A percentile compares a stretch with the other conserved stretches of the same genome.
Conservation (phyloP, 345 rosid species). For the Camelina laxa region DNA sequence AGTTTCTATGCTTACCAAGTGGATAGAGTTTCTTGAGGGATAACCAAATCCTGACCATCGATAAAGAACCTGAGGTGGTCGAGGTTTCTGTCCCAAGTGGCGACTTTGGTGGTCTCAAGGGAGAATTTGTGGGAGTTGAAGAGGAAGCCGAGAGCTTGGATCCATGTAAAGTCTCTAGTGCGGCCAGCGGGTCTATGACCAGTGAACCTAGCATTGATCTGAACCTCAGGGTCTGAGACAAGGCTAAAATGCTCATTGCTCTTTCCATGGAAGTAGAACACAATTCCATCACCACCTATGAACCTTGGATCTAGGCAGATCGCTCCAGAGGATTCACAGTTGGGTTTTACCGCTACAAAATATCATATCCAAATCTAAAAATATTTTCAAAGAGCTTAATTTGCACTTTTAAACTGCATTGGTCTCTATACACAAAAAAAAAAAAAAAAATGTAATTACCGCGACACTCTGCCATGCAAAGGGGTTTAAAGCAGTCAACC, state of each 20-base stretch:
- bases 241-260: slow-evolving; percentile 54
- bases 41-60: slow-evolving; percentile 49
- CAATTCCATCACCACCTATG: slow-evolving; percentile 57
- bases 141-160: slow-evolving; percentile 54
- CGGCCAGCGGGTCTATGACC: slow-evolving; percentile 53
- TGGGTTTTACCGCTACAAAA: slow-evolving; percentile 14
- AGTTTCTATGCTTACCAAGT: slow-evolving; percentile 43
- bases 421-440: no score
- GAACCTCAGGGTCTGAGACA: slow-evolving; percentile 52
- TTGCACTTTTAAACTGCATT: background rate
- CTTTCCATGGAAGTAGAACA: slow-evolving; percentile 60
- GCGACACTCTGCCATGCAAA: slow-evolving; percentile 40
- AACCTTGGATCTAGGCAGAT: slow-evolving; percentile 50
- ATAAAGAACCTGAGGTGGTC: slow-evolving; percentile 62
- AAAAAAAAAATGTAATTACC: background rate
- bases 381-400: background rate
- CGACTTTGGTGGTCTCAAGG: slow-evolving; percentile 56
- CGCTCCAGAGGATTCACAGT: background rate
- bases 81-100: slow-evolving; percentile 53
- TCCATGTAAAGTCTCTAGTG: slow-evolving; percentile 59
- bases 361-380: background rate
- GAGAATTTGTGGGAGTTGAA: slow-evolving; percentile 52
- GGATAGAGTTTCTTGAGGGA: slow-evolving; percentile 52
- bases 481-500: slow-evolving; percentile 41
- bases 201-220: slow-evolving; percentile 54